These are phyloP conservation scores for Alternaria arborescens DNA, from an alignment of 2,329 filamentous ascomycete species.

Conservation along the genomic window DNA sequence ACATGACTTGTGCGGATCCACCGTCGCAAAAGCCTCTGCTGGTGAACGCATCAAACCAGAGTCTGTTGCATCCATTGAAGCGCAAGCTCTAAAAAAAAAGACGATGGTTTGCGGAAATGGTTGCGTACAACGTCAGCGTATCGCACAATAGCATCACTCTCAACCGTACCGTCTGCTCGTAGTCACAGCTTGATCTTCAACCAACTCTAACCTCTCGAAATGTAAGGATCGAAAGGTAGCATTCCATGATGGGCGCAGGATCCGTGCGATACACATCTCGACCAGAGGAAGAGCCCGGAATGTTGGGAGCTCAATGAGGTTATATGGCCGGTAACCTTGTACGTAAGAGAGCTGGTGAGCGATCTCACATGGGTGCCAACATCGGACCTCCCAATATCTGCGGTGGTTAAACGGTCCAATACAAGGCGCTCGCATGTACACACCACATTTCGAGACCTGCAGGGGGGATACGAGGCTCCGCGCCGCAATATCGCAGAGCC, in stretches of 20 bases:
- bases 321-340: background rate
- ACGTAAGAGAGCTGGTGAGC: slow-evolving; percentile 1
- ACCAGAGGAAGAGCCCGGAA: background rate
- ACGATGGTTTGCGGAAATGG: background rate
- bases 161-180: background rate
- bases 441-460: background rate
- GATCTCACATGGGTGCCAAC: background rate
- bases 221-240: background rate
- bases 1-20: background rate
- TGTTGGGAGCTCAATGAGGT: background rate
- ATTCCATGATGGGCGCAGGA: background rate
- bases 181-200: background rate
- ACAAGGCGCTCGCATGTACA: background rate
- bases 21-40: background rate
- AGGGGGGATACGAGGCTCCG: background rate
- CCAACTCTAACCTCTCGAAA: background rate
- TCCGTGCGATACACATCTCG: background rate
- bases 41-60: background rate
- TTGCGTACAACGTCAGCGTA: background rate
- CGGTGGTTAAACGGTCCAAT: background rate
- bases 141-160: background rate
- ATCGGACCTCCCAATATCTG: background rate
- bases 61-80: background rate
- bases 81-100: background rate
- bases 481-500: background rate